Conservation (phyloP, 768 basidiomycete genomes). For the Sarcomyxa edulis region DNA sequence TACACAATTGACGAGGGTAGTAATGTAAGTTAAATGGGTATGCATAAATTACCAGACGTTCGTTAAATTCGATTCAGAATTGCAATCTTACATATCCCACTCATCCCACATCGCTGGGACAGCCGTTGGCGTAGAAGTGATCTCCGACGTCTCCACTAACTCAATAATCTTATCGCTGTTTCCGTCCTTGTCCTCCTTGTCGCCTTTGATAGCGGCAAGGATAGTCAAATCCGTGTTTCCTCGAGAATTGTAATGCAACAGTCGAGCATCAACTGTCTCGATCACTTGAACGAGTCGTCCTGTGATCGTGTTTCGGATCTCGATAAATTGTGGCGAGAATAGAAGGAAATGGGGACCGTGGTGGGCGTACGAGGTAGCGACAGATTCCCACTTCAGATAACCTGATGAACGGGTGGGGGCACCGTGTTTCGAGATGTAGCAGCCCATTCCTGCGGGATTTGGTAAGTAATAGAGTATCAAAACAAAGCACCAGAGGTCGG, state of each 20-base stretch:
- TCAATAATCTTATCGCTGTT: slow-evolving; percentile 62
- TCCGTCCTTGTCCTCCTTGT: slow-evolving; percentile 50
- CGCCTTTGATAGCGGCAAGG: slow-evolving; percentile 60
- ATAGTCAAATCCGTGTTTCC: slow-evolving; percentile 40
- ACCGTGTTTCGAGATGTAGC: slow-evolving; percentile 70
- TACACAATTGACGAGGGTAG: too few species aligned
- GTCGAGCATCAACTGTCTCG: slow-evolving; percentile 63
- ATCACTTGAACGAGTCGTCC: slow-evolving; percentile 81
- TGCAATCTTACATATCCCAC: slow-evolving; percentile 80
- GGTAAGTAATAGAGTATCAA: slow-evolving; percentile 1
- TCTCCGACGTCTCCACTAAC: slow-evolving; percentile 62
- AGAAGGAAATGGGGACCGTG: slow-evolving; percentile 64
- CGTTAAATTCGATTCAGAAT: too few species aligned
- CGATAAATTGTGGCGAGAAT: slow-evolving; percentile 71
- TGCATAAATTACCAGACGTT: too few species aligned
- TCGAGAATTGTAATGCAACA: slow-evolving; percentile 44
- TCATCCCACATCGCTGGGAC: slow-evolving; percentile 56
- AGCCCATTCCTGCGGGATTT: slow-evolving; percentile 55
- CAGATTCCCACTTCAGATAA: slow-evolving; percentile 78
- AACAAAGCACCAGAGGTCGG: not conserved
- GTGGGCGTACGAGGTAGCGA: slow-evolving; percentile 54
- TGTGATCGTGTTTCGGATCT: slow-evolving; percentile 60
- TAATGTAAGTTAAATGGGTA: too few species aligned
- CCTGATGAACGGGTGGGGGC: slow-evolving; percentile 52
- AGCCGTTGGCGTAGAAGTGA: slow-evolving; percentile 29